Evolutionary conservation across 1,284 basidiomycete species (phyloP).

Genomic region (Ceratobasidium sp.): DNA sequence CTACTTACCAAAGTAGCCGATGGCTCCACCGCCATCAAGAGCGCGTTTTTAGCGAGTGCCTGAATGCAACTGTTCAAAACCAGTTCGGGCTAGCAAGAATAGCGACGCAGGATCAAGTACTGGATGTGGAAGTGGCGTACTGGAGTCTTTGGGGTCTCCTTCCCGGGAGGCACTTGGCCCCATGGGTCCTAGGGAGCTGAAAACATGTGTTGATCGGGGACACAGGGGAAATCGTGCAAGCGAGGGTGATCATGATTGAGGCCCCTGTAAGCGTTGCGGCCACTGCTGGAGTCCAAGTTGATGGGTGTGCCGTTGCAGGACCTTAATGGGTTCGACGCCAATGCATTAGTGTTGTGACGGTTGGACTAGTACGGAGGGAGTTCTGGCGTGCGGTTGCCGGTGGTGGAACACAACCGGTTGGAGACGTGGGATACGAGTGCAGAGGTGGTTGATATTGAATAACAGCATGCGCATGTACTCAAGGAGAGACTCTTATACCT

Average conservation of each 20-base stretch:
- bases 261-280: no score
- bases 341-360: slow-evolving; percentile 2
- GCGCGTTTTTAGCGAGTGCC: no score
- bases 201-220: slow-evolving; percentile 14
- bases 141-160: no score
- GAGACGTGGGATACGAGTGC: no score
- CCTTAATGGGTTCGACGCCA: neutral
- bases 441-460: neutral
- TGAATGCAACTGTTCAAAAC: no score
- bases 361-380: neutral
- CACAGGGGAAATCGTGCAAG: slow-evolving; percentile 26
- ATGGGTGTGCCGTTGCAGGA: no score
- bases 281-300: neutral
- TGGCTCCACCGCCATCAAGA: no score
- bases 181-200: slow-evolving; percentile 33
- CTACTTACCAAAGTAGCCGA: no score
- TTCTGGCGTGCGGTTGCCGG: neutral
- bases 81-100: no score
- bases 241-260: slow-evolving; percentile 14
- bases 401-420: no score
- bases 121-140: no score
- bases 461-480: slow-evolving; percentile 10
- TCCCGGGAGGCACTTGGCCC: neutral
- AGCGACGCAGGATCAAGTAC: no score
- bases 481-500: slow-evolving; percentile 19